Percentiles rank a stretch among this genome's conserved stretches.
These are phyloP conservation scores for Elaeis guineensis DNA, from an alignment of 176 grass and related monocot species.

Conservation along the genomic window DNA sequence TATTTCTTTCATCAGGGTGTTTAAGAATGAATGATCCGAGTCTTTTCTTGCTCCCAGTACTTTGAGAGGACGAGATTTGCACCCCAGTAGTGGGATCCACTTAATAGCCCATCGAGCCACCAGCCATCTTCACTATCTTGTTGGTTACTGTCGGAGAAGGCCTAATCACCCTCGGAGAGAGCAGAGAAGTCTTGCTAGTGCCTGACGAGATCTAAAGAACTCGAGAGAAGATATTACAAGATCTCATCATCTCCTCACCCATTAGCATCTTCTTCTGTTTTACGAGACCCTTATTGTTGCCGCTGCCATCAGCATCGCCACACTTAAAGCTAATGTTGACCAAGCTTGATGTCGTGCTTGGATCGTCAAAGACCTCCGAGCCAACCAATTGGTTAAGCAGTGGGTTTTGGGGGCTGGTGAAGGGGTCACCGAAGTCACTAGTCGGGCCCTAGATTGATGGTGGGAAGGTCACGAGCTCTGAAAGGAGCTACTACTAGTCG, in stretches of 20 bases:
- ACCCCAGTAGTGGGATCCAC: background rate
- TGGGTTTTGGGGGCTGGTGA: background rate
- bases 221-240: background rate
- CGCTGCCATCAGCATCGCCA: too few relatives aligned
- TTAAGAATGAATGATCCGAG: too few relatives aligned
- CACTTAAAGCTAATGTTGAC: too few relatives aligned
- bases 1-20: too few relatives aligned
- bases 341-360: too few relatives aligned
- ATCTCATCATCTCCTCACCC: too few relatives aligned
- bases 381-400: conserved; percentile 7
- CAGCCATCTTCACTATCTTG: conserved; percentile 6
- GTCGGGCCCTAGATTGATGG: conserved; percentile 25
- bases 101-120: background rate
- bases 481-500: background rate
- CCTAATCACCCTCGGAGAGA: background rate
- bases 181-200: background rate
- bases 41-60: conserved; percentile 20
- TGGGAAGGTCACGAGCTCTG: too few relatives aligned
- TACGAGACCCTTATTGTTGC: too few relatives aligned
- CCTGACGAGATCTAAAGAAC: conserved; percentile 13
- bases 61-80: background rate
- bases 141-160: conserved; percentile 5
- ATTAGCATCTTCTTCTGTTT: too few relatives aligned
- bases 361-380: conserved; percentile 5
- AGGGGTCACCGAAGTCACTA: conserved; percentile 22